Base-by-base conservation (phyloP, 2,329 filamentous ascomycete species). In the Paraconiothyrium brasiliense region DNA sequence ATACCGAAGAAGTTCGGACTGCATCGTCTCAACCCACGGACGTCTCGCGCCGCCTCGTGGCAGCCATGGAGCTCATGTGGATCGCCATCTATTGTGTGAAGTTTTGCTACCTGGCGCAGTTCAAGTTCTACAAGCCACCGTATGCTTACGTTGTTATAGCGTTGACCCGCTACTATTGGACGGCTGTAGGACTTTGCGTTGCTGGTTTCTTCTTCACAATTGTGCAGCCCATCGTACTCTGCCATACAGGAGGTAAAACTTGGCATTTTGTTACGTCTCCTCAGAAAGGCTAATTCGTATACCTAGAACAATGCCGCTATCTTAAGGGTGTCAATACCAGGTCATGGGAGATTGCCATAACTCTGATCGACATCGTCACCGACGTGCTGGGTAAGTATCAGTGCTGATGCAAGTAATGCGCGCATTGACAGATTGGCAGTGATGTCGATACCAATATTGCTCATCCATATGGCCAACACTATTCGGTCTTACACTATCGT, bases 101-200 rank as follows among this genome's bases (percentile, higher is more conserved):
- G 43, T 67, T 65, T 32, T 67, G 64, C 46, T 70, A 67, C 35
- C 51, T 68, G 30, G 57, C 66, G 3, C 64, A 67, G 43, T 70
- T 70, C 54, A 68, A 68, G 39, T 67, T 68, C 46, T 58, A 68
- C 46, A 67, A 67, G 52, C 64, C 67, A 8, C 67, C 64, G 14
- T 68, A 68, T 59, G 64, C 67, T 4, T 70, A 67, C 57, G 57
- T 70, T 4, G 62, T 57, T 11, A 39, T 49, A 16, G 27, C 58
- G 51, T 57, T 70, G 6, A 68, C 67, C 1, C 52, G 60, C 3
- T 65, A 66, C 49, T 68, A 68, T 43, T 70, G 66, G 64, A 14
- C 41, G 2, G 50, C 35, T 13, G 55, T 65, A 14, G 52, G 49
- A 9, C 52, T 65, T 30, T 68, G 62, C 46, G 37, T 32, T 20